phyloP scores from a whole-genome alignment of 257 asterid species.

The Catharanthus roseus region DNA sequence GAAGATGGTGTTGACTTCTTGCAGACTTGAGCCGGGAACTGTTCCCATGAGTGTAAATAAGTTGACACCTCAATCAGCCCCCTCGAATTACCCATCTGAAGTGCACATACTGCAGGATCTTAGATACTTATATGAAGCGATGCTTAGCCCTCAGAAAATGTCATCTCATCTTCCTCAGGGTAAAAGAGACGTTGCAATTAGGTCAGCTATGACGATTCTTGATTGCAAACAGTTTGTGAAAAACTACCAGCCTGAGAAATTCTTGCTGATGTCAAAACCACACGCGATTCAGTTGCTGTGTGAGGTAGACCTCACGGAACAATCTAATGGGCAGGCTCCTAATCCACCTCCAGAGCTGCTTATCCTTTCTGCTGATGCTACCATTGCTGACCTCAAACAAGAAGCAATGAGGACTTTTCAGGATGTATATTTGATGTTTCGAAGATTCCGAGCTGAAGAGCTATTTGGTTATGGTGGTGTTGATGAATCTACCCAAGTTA shows the following conservation, averaged over 20 bases:
- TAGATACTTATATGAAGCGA: slow-evolving; percentile 54
- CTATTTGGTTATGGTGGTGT: slow-evolving; percentile 70
- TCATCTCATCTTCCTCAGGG: slow-evolving; percentile 36
- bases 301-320: slow-evolving; percentile 72
- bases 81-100: slow-evolving; percentile 43
- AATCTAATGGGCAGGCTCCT: slow-evolving; percentile 30
- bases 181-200: slow-evolving; percentile 36
- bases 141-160: slow-evolving; percentile 67
- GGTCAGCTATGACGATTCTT: slow-evolving; percentile 53
- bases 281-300: slow-evolving; percentile 56
- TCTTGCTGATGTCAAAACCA: slow-evolving; percentile 27
- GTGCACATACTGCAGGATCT: slow-evolving; percentile 67
- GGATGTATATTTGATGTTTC: slow-evolving; percentile 67
- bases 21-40: slow-evolving; percentile 75
- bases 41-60: slow-evolving; percentile 29
- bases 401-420: slow-evolving; percentile 82
- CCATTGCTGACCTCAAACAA: slow-evolving; percentile 73
- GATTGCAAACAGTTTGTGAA: slow-evolving; percentile 93
- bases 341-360: slow-evolving; percentile 82
- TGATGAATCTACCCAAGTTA: slow-evolving; percentile 74
- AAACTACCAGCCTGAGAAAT: slow-evolving; percentile 53
- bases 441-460: slow-evolving; percentile 81
- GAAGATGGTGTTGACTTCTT: slow-evolving; percentile 12
- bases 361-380: slow-evolving; percentile 59
- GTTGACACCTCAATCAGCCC: slow-evolving; percentile 14